Percentiles rank a stretch among this genome's conserved stretches.
These are phyloP conservation scores for Penicillium silybi DNA, from an alignment of 495 filamentous ascomycete species.

Conservation along the genomic window DNA sequence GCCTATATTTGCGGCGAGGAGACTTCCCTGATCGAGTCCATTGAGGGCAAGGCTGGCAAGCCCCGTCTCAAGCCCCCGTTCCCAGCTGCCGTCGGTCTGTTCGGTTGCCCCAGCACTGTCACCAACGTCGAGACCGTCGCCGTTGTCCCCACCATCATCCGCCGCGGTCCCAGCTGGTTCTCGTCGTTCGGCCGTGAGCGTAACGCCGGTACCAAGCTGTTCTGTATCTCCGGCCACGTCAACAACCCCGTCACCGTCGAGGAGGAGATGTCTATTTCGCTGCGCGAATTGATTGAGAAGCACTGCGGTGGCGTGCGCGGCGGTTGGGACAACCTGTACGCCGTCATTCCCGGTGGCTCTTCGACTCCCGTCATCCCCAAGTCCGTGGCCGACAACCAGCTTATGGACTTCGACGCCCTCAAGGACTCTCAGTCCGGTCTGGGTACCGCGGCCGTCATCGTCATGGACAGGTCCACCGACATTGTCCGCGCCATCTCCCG, in stretches of 20 bases:
- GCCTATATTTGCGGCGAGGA: slow-evolving; percentile 98
- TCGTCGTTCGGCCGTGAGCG: slow-evolving; percentile 87
- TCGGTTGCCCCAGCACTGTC: slow-evolving; percentile 96
- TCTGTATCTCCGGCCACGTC: slow-evolving; percentile 97
- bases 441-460: slow-evolving; percentile 96
- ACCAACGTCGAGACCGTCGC: slow-evolving; percentile 97
- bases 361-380: slow-evolving; percentile 95
- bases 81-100: slow-evolving; percentile 93
- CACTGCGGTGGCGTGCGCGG: slow-evolving; percentile 96
- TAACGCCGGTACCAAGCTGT: slow-evolving; percentile 95
- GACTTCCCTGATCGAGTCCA: slow-evolving; percentile 93
- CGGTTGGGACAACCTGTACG: slow-evolving; percentile 95
- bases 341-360: slow-evolving; percentile 92
- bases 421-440: slow-evolving; percentile 97
- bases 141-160: slow-evolving; percentile 92
- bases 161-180: slow-evolving; percentile 90
- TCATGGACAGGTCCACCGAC: slow-evolving; percentile 97
- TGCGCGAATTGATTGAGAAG: slow-evolving; percentile 92
- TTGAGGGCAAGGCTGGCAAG: slow-evolving; percentile 98
- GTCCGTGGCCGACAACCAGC: slow-evolving; percentile 79
- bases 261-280: slow-evolving; percentile 96
- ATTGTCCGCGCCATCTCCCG: slow-evolving; percentile 90
- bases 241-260: slow-evolving; percentile 98
- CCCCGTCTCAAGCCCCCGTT: slow-evolving; percentile 97
- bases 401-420: slow-evolving; percentile 98